Conservation (phyloP, 2,329 filamentous ascomycete species). For the Pseudogymnoascus pannorum region DNA sequence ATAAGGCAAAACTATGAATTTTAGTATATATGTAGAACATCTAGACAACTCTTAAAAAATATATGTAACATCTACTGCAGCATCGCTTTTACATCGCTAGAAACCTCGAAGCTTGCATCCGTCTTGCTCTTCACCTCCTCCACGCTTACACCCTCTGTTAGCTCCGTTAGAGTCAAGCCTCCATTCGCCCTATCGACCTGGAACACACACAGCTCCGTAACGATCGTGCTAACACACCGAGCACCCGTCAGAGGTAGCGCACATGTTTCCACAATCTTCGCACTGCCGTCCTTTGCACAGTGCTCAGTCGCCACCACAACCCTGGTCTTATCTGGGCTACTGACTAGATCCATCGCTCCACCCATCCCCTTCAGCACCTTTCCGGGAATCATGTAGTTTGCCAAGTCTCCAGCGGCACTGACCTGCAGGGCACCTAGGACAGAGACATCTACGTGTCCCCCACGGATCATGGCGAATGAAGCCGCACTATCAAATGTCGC, state of each 20-base stretch:
- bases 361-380: slow-evolving; percentile 88
- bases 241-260: slow-evolving; percentile 59
- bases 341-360: slow-evolving; percentile 66
- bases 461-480: slow-evolving; percentile 81
- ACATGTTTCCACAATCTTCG: slow-evolving; percentile 60
- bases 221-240: slow-evolving; percentile 62
- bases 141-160: slow-evolving; percentile 60
- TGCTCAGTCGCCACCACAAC: slow-evolving; percentile 66
- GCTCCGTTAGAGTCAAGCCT: slow-evolving; percentile 58
- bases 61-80: neutral
- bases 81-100: slow-evolving; percentile 47
- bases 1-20: neutral
- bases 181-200: slow-evolving; percentile 57
- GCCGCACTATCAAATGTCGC: slow-evolving; percentile 73
- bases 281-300: slow-evolving; percentile 58
- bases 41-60: neutral
- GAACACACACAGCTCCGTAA: slow-evolving; percentile 70
- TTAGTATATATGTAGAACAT: neutral
- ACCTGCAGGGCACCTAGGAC: slow-evolving; percentile 80
- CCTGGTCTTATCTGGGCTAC: slow-evolving; percentile 63
- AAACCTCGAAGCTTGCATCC: slow-evolving; percentile 58
- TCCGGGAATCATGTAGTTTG: slow-evolving; percentile 86
- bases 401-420: slow-evolving; percentile 68
- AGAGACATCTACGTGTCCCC: slow-evolving; percentile 75
- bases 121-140: slow-evolving; percentile 66